Evolutionary conservation across 179 eudicot genomes (phyloP), one percentile per base, ranked within the genome.

Genomic region (Vitellaria paradoxa): DNA sequence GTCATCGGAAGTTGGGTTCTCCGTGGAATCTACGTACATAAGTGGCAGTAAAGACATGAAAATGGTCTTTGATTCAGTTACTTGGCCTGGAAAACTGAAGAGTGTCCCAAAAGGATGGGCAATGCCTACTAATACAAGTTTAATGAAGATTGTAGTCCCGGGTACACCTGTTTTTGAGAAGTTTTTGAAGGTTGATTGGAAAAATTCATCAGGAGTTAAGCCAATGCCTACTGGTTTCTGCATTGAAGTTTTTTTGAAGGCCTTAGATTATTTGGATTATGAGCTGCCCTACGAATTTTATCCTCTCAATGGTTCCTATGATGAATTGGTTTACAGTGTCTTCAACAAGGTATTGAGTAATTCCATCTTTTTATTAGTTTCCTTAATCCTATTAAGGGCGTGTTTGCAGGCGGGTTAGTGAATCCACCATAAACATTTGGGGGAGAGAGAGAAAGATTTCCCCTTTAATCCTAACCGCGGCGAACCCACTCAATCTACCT

Each of bases 71-170:
- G 76, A 77, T 37, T 21, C 24, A 14, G 83, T 85, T 6, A 74
- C 46, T 63, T 89, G 90, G 92, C 90, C 92, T 3, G 90, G 88
- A 18, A 79, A 84, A 6, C 68, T 81, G 18, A 71, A 61, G 9
- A 12, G 72, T 67, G 42, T 77, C 3, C 91, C 91, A 0, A 88
- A 85, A 76, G 91, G 93, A 26, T 89, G 89, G 91, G 74, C 74
- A 26, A 85, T 86, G 86, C 87, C 89, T 4, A 83, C 65, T 5
- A 20, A 71, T 2, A 67, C 53, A 55, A 81, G 69, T 50, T 76
- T 67, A 10, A 23, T 88, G 78, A 86, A 50, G 56, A 87, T 89
- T 72, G 91, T 81, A 56, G 77, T 89, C 55, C 93, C 91, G 0
- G 85, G 74, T 1, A 70, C 12, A 0, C 60, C 84, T 23, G 23